Evolutionary conservation across 169 alveolate species (phyloP), one percentile per base, ranked within the genome.

Genomic region (Amoebophrya sp.): DNA sequence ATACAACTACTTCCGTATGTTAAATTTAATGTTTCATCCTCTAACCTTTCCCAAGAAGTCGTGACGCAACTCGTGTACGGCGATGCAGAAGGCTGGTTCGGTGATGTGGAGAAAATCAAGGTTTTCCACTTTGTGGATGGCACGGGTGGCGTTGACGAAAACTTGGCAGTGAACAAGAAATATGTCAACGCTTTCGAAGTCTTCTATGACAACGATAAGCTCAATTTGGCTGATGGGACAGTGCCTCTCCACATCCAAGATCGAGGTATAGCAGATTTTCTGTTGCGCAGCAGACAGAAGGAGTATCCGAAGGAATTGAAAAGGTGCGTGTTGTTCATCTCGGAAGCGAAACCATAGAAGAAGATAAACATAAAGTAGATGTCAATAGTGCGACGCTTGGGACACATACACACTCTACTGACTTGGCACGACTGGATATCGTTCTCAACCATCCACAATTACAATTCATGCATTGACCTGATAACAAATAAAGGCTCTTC

Each of bases 41-140:
- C 53, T 34, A 12, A 10, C 41, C 14, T 24, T 18, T 18, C 54
- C 29, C 90, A 3, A 10, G 2, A n/a, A 36, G 83, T 65, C 38
- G 83, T 65, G 36, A 65, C 83, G 26, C 83, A 65, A 36, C 83
- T 65, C 38, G 83, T 65, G 39, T 65, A 65, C 83, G 83, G 83
- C 38, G 83, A 65, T 18, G 47, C 26, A 10, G 77, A 89, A 38
- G 93, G 93, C 26, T 91, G 93, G 93, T 47, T 41, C 0, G 93
- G 93, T 18, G 93, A 38, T 18, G 18, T 91, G 47, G 41, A 34
- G 0, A 0, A 77, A 34, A 91, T 91, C 14, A 38, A n/a, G 29
- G 41, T 91, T 38, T 91, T 91, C 78, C 93, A 91, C 90, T 91
- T 91, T 38, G 65, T 91, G 33, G 93, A 91, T 39, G 93, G 93